These are phyloP conservation scores for Gnomoniopsis sp. DNA, from an alignment of 2,329 filamentous ascomycete genomes.

Conservation along the genomic window DNA sequence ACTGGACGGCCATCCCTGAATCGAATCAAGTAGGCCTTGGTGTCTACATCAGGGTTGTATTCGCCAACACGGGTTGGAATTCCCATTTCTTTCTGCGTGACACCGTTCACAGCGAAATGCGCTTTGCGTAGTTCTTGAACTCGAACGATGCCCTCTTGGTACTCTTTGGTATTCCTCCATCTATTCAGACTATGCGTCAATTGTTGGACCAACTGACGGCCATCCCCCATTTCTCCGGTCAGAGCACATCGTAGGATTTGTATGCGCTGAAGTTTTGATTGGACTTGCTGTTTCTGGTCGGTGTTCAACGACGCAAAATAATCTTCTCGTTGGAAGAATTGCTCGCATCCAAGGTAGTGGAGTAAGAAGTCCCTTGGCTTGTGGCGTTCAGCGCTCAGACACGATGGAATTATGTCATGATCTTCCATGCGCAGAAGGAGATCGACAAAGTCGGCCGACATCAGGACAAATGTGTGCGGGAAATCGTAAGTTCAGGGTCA, in stretches of 20 bases:
- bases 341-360: slow-evolving; percentile 18
- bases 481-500: not conserved
- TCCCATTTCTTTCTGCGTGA: slow-evolving; percentile 3
- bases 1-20: slow-evolving; percentile 11
- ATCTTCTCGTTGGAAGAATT: slow-evolving; percentile 17
- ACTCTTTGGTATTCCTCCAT: slow-evolving; percentile 12
- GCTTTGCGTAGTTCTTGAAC: slow-evolving; percentile 10
- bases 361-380: slow-evolving; percentile 15
- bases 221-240: slow-evolving; percentile 8
- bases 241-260: slow-evolving; percentile 6
- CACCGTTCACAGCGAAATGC: slow-evolving; percentile 11
- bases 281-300: slow-evolving; percentile 6
- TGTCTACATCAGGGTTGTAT: slow-evolving; percentile 14
- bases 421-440: slow-evolving; percentile 14
- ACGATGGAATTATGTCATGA: slow-evolving; percentile 17
- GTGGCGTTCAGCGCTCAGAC: slow-evolving; percentile 15
- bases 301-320: slow-evolving; percentile 6
- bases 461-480: not conserved
- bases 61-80: not conserved
- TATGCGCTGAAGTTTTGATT: slow-evolving; percentile 7
- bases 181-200: slow-evolving; percentile 2
- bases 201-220: slow-evolving; percentile 6
- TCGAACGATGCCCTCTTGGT: slow-evolving; percentile 8
- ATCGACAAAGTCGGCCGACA: slow-evolving; percentile 8
- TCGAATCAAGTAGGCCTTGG: slow-evolving; percentile 16